These are phyloP conservation scores for Macrolepiota fuliginosa DNA, from an alignment of 768 basidiomycete genomes.

Conservation along the genomic window DNA sequence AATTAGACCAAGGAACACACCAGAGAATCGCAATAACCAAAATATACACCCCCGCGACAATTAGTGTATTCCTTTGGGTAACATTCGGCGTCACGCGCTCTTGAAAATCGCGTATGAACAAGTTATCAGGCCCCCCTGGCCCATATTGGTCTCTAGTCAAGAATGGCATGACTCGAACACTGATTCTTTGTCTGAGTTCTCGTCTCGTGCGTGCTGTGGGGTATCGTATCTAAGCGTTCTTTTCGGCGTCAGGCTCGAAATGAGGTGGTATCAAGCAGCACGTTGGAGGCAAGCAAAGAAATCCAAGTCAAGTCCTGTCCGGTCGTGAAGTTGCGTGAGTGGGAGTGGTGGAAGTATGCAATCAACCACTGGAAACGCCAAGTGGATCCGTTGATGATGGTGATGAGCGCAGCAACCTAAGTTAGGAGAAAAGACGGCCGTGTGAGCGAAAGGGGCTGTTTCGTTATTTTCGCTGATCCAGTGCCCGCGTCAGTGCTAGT, in stretches of 20 bases:
- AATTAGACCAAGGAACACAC: conserved; percentile 34
- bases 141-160: conserved; percentile 12
- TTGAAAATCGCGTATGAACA: conserved; percentile 38
- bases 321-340: not conserved
- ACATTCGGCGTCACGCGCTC: conserved; percentile 57
- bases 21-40: conserved; percentile 78
- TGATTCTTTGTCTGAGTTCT: not conserved
- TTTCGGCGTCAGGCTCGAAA: not conserved
- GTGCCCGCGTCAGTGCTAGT: not conserved
- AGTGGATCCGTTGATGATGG: not conserved
- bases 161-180: conserved; percentile 21
- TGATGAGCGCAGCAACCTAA: not conserved
- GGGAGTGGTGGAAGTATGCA: not conserved
- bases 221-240: not conserved
- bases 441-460: conserved; percentile 5
- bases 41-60: conserved; percentile 77
- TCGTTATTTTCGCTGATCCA: not conserved
- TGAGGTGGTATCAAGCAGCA: not conserved
- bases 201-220: not conserved
- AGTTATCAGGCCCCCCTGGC: conserved; percentile 16
- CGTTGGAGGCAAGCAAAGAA: not conserved
- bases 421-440: not conserved
- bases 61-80: conserved; percentile 75
- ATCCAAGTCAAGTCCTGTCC: not conserved
- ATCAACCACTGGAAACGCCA: not conserved